A percentile compares a stretch with the other conserved stretches of the same genome.
Evolutionary conservation across 2,329 filamentous ascomycete genomes (phyloP).

Genomic region (Pyrenochaeta sp.): DNA sequence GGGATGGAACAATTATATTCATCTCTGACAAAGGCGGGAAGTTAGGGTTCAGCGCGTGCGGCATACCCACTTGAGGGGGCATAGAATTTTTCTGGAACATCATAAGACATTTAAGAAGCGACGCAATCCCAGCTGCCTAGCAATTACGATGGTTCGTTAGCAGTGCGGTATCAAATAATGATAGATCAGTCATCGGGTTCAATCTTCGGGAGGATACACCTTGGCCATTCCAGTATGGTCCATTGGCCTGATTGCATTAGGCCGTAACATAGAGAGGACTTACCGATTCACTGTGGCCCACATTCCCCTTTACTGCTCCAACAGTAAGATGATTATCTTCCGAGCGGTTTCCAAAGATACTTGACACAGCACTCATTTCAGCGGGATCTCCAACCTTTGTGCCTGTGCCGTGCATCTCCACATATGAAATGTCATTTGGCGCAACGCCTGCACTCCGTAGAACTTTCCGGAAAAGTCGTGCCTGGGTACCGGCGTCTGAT

Average conservation of each 20-base stretch:
- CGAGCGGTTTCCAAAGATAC: slow-evolving; percentile 49
- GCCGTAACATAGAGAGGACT: no score
- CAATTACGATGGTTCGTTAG: no score
- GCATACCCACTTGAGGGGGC: slow-evolving; percentile 64
- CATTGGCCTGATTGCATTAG: no score
- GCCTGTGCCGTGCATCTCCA: slow-evolving; percentile 44
- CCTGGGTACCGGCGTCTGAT: slow-evolving; percentile 30
- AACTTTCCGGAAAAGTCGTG: slow-evolving; percentile 13
- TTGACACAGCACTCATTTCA: slow-evolving; percentile 28
- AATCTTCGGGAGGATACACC: no score
- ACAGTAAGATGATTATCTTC: slow-evolving; percentile 61
- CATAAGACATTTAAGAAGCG: slow-evolving; percentile 61
- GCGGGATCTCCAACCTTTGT: slow-evolving; percentile 37
- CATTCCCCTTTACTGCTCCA: slow-evolving; percentile 65
- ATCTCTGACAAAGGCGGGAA: no score
- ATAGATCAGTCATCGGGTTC: no score
- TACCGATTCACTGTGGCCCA: slow-evolving; percentile 64
- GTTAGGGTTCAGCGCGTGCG: slow-evolving; percentile 63
- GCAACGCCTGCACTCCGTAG: slow-evolving; percentile 45
- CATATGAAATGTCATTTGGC: slow-evolving; percentile 36
- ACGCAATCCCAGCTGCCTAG: slow-evolving; percentile 64
- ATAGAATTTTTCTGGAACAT: slow-evolving; percentile 65
- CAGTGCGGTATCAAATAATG: no score
- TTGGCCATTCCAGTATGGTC: no score
- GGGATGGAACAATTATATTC: no score